Conservation (phyloP, 2,329 filamentous ascomycete genomes). For the Alternaria sp. region DNA sequence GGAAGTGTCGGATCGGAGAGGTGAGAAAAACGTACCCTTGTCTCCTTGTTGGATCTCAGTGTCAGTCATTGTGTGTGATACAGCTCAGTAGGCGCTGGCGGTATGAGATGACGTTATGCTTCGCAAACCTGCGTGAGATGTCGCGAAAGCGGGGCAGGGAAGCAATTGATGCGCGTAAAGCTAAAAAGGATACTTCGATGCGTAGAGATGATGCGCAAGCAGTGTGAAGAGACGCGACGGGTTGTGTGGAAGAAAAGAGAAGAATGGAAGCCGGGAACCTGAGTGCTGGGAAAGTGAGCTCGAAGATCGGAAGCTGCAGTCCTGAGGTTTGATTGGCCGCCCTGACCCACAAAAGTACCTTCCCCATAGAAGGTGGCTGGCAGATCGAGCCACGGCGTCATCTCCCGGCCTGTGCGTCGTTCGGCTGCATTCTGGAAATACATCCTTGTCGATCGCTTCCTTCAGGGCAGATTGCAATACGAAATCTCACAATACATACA, state of each 20-base stretch:
- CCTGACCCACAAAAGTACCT: conserved; percentile 7
- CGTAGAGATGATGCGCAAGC: conserved; percentile 34
- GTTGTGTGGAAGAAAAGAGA: conserved; percentile 32
- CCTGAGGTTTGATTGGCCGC: conserved; percentile 34
- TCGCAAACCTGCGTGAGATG: conserved; percentile 24
- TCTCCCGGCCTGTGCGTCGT: conserved; percentile 22
- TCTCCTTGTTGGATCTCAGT: conserved; percentile 48
- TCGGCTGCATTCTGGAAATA: conserved; percentile 9
- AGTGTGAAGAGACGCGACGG: conserved; percentile 25
- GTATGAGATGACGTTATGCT: conserved; percentile 44
- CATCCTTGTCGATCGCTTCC: conserved; percentile 10
- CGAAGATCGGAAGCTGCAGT: conserved; percentile 44
- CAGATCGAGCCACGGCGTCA: conserved; percentile 41
- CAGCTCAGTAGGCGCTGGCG: conserved; percentile 21
- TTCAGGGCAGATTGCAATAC: neutral
- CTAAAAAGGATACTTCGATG: conserved; percentile 23
- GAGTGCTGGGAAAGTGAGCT: conserved; percentile 32
- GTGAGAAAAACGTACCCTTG: conserved; percentile 39
- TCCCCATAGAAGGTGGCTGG: conserved; percentile 18
- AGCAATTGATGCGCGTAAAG: conserved; percentile 38
- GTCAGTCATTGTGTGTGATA: conserved; percentile 44
- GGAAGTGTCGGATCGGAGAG: neutral
- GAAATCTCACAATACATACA: neutral
- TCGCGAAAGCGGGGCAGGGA: conserved; percentile 25
- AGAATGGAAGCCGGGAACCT: conserved; percentile 26